phyloP scores from a whole-genome alignment of 805 yeast genomes.

The Spathaspora passalidarum region DNA sequence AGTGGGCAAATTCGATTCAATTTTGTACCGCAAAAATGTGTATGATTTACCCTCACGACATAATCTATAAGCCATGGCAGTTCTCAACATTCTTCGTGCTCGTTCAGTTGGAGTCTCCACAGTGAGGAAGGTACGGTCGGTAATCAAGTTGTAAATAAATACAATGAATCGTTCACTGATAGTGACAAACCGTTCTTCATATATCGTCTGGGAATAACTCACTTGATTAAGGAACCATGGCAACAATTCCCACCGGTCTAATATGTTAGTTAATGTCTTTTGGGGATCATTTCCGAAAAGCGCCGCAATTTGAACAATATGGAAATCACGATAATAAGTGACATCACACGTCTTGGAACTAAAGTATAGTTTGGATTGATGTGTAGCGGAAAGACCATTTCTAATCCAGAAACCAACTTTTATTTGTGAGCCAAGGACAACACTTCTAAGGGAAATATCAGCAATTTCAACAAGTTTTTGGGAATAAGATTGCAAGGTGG shows the following conservation, averaged over 20 bases:
- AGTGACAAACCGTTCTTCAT: conserved; percentile 46
- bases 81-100: conserved; percentile 26
- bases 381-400: conserved; percentile 57
- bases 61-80: conserved; percentile 47
- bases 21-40: conserved; percentile 38
- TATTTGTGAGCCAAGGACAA: conserved; percentile 61
- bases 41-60: conserved; percentile 54
- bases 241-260: conserved; percentile 57
- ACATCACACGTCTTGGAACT: conserved; percentile 40
- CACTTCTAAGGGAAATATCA: conserved; percentile 56
- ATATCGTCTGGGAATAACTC: conserved; percentile 32
- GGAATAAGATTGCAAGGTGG: conserved; percentile 9
- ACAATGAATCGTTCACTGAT: conserved; percentile 42
- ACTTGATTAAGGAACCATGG: conserved; percentile 45
- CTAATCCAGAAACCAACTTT: conserved; percentile 70
- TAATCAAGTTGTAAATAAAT: conserved; percentile 44
- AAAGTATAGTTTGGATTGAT: conserved; percentile 49
- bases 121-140: conserved; percentile 30
- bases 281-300: conserved; percentile 36
- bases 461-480: conserved; percentile 34
- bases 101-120: conserved; percentile 23
- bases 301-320: conserved; percentile 43
- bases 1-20: conserved; percentile 23
- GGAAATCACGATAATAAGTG: conserved; percentile 43
- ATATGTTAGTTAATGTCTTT: conserved; percentile 32